These are phyloP conservation scores for Metschnikowia kunwiensis DNA, from an alignment of 805 yeast genomes.

Conservation along the genomic window DNA sequence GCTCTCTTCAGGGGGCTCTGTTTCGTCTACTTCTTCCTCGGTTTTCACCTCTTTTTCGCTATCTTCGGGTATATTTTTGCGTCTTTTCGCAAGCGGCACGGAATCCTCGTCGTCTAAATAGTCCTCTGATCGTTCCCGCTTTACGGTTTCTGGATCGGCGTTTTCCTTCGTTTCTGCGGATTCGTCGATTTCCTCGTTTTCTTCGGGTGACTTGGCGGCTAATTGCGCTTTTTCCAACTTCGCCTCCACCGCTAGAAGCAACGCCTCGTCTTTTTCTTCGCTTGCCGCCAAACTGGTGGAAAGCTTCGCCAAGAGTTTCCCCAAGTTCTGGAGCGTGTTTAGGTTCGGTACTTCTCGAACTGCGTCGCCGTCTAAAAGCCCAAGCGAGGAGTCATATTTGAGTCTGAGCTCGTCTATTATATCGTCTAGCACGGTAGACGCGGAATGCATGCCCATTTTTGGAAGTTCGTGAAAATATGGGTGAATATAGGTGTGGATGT, in stretches of 20 bases:
- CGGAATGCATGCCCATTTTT: conserved; percentile 22
- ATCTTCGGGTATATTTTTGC: conserved; percentile 6
- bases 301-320: conserved; percentile 40
- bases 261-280: conserved; percentile 29
- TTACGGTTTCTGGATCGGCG: not conserved
- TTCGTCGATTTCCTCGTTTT: conserved; percentile 3
- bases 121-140: conserved; percentile 10
- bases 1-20: not conserved
- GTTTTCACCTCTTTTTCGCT: conserved; percentile 7
- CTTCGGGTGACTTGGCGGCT: conserved; percentile 5
- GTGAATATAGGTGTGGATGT: no score
- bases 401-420: conserved; percentile 52
- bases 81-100: conserved; percentile 17
- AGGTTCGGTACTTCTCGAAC: conserved; percentile 42
- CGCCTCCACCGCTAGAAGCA: conserved; percentile 22
- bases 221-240: conserved; percentile 7
- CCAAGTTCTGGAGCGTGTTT: conserved; percentile 43
- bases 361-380: conserved; percentile 58
- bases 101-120: conserved; percentile 13
- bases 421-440: conserved; percentile 46
- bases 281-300: conserved; percentile 36
- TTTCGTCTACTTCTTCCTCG: conserved; percentile 2
- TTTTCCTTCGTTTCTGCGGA: conserved; percentile 3
- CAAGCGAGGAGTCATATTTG: conserved; percentile 56
- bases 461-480: no score